phyloP scores from a whole-genome alignment of 2,329 filamentous ascomycete species.

The Aspergillus neoniger region DNA sequence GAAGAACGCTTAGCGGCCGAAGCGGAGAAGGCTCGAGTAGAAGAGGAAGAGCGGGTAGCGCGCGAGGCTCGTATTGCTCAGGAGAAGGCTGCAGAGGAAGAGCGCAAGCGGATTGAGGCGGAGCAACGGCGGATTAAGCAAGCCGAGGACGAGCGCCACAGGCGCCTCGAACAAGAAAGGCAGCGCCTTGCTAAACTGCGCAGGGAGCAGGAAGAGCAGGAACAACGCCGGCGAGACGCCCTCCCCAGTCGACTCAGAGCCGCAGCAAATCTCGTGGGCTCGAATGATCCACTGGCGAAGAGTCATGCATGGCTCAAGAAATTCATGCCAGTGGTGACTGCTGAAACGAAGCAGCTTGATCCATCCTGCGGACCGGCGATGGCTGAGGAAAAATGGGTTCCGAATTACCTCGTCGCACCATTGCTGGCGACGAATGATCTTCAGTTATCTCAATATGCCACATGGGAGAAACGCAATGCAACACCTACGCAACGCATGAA shows the following conservation, averaged over 20 bases:
- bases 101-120: constrained; percentile 45
- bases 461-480: constrained; percentile 49
- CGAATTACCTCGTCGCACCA: constrained; percentile 52
- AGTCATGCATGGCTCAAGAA: constrained; percentile 47
- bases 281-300: constrained; percentile 45
- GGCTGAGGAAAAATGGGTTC: constrained; percentile 50
- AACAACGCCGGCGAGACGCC: constrained; percentile 48
- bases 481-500: constrained; percentile 47
- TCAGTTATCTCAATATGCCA: constrained; percentile 50
- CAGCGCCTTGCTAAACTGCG: constrained; percentile 46
- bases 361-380: constrained; percentile 37
- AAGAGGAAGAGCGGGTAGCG: constrained; percentile 38
- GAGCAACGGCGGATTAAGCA: constrained; percentile 47
- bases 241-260: constrained; percentile 49
- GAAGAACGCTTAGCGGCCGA: constrained; percentile 33
- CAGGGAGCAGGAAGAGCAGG: constrained; percentile 48
- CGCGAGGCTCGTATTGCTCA: constrained; percentile 38
- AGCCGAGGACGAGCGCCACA: constrained; percentile 50
- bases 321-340: constrained; percentile 51
- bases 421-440: constrained; percentile 53
- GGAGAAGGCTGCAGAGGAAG: constrained; percentile 47
- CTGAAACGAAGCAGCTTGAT: constrained; percentile 46
- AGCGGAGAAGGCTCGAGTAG: constrained; percentile 33
- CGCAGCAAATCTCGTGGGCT: constrained; percentile 48
- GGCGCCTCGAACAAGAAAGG: constrained; percentile 45